A percentile compares a stretch with the other conserved stretches of the same genome.
phyloP scores from a whole-genome alignment of 176 grass and related monocot genomes.

The Otatea glauca region DNA sequence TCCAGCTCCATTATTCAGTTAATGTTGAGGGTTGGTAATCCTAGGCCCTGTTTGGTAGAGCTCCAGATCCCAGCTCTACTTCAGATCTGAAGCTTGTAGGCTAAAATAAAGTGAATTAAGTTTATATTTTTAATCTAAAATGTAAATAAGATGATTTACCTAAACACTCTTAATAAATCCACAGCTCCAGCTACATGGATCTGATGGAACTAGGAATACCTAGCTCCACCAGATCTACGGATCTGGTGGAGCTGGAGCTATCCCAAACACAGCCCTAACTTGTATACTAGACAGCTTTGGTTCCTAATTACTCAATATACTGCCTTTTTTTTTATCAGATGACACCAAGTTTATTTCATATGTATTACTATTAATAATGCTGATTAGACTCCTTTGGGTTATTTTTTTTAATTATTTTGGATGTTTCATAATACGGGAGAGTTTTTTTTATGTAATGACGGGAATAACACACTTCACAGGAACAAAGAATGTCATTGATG shows the following conservation, averaged over 20 bases:
- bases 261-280: too few relatives aligned
- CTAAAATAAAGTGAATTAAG: too few relatives aligned
- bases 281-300: constrained; percentile 24
- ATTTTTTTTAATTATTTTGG: not conserved
- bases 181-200: too few relatives aligned
- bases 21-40: constrained; percentile 83
- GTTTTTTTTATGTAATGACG: not conserved
- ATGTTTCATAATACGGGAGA: not conserved
- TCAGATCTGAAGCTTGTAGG: too few relatives aligned
- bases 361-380: not conserved
- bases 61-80: too few relatives aligned
- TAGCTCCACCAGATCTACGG: too few relatives aligned
- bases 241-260: too few relatives aligned
- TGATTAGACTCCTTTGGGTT: not conserved
- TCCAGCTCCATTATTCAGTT: constrained; percentile 95
- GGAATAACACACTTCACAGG: constrained; percentile 53
- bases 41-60: too few relatives aligned
- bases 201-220: too few relatives aligned
- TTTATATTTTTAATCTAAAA: too few relatives aligned
- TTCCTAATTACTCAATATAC: constrained; percentile 1
- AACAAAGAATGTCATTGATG: constrained; percentile 93
- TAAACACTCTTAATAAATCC: too few relatives aligned
- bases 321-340: constrained; percentile 31
- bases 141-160: too few relatives aligned
- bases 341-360: not conserved